Evolutionary conservation across 257 asterid species (phyloP).

Genomic region (Pogostemon cablin): DNA sequence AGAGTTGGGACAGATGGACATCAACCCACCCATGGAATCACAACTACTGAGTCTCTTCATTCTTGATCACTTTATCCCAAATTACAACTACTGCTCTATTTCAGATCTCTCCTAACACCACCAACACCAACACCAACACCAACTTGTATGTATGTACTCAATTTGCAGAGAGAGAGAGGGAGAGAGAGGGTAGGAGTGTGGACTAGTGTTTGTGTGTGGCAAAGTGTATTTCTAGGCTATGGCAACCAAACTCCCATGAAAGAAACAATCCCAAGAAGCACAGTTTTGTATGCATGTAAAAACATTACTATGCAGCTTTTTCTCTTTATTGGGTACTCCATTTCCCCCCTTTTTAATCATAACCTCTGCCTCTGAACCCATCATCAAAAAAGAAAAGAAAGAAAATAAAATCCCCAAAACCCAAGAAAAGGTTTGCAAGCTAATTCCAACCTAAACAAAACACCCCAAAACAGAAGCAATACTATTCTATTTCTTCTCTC

Average conservation of each 20-base stretch:
- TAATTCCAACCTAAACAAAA: conserved; percentile 12
- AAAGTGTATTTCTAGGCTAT: conserved; percentile 22
- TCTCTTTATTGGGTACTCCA: conserved; percentile 57
- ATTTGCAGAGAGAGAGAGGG: background rate
- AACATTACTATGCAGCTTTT: conserved; percentile 37
- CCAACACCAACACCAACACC: no score
- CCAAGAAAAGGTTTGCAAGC: conserved; percentile 24
- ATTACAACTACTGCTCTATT: conserved; percentile 20
- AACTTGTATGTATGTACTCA: background rate
- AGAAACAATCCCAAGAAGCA: conserved; percentile 63
- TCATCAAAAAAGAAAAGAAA: conserved; percentile 32
- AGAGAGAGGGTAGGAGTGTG: background rate
- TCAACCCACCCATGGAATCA: conserved; percentile 84
- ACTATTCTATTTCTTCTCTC: background rate
- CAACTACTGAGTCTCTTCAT: conserved; percentile 88
- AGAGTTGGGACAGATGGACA: conserved; percentile 85
- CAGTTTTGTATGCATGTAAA: conserved; percentile 61
- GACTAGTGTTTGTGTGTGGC: no score
- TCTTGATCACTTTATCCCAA: conserved; percentile 32
- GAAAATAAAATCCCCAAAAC: conserved; percentile 21
- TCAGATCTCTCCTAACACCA: conserved; percentile 33
- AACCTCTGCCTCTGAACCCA: conserved; percentile 62
- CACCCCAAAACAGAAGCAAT: conserved; percentile 33
- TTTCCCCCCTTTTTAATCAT: conserved; percentile 42
- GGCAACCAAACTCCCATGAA: conserved; percentile 43